These are phyloP conservation scores for Oryza coarctata DNA, from an alignment of 176 grass and related monocot genomes.

Conservation along the genomic window DNA sequence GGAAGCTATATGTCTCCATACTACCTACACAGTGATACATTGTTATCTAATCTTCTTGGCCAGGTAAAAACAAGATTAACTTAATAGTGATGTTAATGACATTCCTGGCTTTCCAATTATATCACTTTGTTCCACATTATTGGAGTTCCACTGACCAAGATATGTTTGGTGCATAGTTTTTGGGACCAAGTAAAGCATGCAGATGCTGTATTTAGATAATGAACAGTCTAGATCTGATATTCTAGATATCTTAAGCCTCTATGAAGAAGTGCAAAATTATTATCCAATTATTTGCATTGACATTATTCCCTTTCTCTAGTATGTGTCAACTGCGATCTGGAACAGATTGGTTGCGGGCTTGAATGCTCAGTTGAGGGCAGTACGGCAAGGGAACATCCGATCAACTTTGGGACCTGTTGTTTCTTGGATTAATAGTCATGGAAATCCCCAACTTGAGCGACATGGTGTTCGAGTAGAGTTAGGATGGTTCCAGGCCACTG, in stretches of 20 bases:
- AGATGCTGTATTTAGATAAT: background rate
- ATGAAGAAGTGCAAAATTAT: constrained; percentile 1
- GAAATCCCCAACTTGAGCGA: constrained; percentile 75
- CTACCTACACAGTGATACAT: constrained; percentile 81
- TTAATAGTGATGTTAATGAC: background rate
- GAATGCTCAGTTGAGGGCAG: constrained; percentile 89
- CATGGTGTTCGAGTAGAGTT: constrained; percentile 83
- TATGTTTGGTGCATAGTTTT: background rate
- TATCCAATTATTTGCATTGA: constrained; percentile 11
- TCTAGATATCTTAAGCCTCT: background rate
- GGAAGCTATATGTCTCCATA: constrained; percentile 98
- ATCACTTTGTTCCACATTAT: background rate
- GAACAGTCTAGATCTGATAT: background rate
- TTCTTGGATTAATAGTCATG: constrained; percentile 76
- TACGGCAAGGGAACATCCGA: constrained; percentile 55
- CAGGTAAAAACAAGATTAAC: constrained; percentile 54
- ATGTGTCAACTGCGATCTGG: constrained; percentile 91
- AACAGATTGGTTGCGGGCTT: constrained; percentile 92
- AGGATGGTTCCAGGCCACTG: constrained; percentile 92
- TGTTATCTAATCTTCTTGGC: constrained; percentile 92
- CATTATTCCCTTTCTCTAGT: constrained; percentile 49
- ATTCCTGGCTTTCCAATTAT: background rate
- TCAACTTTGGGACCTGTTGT: constrained; percentile 61
- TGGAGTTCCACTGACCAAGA: background rate
- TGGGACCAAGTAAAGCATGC: background rate